phyloP scores from a whole-genome alignment of 2,329 filamentous ascomycete genomes.

The Trichoderma cornu-damae region DNA sequence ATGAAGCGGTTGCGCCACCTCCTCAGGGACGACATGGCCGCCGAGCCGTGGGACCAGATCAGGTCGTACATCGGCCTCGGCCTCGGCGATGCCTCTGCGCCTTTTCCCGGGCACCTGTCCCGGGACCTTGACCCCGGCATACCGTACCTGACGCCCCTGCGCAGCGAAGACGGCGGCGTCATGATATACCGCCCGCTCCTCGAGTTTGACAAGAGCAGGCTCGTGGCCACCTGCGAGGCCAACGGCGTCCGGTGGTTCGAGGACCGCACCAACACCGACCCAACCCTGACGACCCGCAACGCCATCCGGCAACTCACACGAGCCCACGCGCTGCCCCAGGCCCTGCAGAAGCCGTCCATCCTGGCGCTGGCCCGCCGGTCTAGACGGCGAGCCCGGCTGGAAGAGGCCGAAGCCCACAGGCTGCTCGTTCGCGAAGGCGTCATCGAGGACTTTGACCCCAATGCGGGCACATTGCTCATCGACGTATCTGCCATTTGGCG shows the following conservation, averaged over 20 bases:
- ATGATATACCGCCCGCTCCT: slow-evolving; percentile 65
- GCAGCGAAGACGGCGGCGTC: slow-evolving; percentile 61
- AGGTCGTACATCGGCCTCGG: slow-evolving; percentile 20
- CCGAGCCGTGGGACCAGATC: slow-evolving; percentile 22
- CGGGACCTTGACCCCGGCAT: slow-evolving; percentile 22
- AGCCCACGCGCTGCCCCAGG: slow-evolving; percentile 58
- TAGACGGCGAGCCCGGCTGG: slow-evolving; percentile 37
- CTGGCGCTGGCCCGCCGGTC: slow-evolving; percentile 54
- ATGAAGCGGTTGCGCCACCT: slow-evolving; percentile 29
- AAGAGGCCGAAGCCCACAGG: slow-evolving; percentile 49
- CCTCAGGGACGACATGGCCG: slow-evolving; percentile 28
- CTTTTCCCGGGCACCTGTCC: slow-evolving; percentile 27
- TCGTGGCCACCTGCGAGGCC: slow-evolving; percentile 70
- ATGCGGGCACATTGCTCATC: slow-evolving; percentile 44
- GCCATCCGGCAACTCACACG: slow-evolving; percentile 65
- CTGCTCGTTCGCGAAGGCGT: slow-evolving; percentile 48
- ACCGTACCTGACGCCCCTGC: slow-evolving; percentile 34
- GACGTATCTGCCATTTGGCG: slow-evolving; percentile 38
- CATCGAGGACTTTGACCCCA: slow-evolving; percentile 44
- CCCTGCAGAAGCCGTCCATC: slow-evolving; percentile 62
- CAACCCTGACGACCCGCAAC: slow-evolving; percentile 73
- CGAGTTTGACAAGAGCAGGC: slow-evolving; percentile 62
- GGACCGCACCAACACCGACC: slow-evolving; percentile 76
- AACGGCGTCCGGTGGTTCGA: slow-evolving; percentile 70
- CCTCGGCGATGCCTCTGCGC: slow-evolving; percentile 24